Conservation (phyloP, 2,329 filamentous ascomycete genomes). For the Whalleya microplaca region DNA sequence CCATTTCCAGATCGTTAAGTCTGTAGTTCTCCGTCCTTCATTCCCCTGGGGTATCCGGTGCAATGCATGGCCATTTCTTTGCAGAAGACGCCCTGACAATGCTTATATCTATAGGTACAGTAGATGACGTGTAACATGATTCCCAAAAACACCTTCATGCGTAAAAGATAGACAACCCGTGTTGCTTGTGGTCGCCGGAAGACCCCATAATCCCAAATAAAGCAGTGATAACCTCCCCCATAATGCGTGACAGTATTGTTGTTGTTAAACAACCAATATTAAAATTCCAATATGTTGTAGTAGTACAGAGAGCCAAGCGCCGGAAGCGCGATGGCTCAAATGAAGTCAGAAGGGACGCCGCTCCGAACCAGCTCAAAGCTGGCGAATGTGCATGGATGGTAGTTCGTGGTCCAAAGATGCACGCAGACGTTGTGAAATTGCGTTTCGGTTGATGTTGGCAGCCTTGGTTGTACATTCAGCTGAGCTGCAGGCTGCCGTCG, state of each 20-base stretch:
- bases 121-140: slow-evolving; percentile 23
- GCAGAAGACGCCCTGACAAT: slow-evolving; percentile 34
- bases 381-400: slow-evolving; percentile 7
- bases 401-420: not conserved
- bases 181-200: slow-evolving; percentile 14
- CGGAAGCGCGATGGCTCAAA: slow-evolving; percentile 22
- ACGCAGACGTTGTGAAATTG: slow-evolving; percentile 2
- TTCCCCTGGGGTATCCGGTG: slow-evolving; percentile 38
- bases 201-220: slow-evolving; percentile 27
- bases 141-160: slow-evolving; percentile 21
- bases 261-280: slow-evolving; percentile 26
- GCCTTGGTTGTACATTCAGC: slow-evolving; percentile 1
- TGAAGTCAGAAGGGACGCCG: slow-evolving; percentile 24
- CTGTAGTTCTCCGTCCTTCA: slow-evolving; percentile 24
- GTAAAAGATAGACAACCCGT: slow-evolving; percentile 6
- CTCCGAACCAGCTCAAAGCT: slow-evolving; percentile 35
- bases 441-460: not conserved
- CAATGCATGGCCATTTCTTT: slow-evolving; percentile 32
- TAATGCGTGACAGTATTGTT: slow-evolving; percentile 20
- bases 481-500: slow-evolving; percentile 1
- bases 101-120: slow-evolving; percentile 32
- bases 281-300: slow-evolving; percentile 29
- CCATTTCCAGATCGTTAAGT: slow-evolving; percentile 23
- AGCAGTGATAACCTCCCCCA: slow-evolving; percentile 17
- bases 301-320: slow-evolving; percentile 32